These are phyloP conservation scores for Periconia macrospinosa DNA, from an alignment of 2,329 filamentous ascomycete genomes.

Conservation along the genomic window DNA sequence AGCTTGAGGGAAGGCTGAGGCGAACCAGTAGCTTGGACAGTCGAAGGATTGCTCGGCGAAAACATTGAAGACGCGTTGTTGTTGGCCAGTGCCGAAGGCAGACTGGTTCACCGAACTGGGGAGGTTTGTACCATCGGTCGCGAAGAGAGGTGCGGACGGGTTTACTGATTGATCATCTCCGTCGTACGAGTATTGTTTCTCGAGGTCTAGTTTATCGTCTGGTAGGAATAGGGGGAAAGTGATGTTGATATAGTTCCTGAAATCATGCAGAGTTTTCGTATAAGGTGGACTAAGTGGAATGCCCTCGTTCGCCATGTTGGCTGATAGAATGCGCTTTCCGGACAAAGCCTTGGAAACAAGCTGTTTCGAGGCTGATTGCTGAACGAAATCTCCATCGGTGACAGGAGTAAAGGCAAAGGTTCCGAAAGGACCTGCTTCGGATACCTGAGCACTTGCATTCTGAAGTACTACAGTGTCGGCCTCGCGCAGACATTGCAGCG, in stretches of 20 bases:
- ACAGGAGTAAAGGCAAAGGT: constrained; percentile 47
- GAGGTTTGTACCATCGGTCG: constrained; percentile 22
- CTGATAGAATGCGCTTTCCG: constrained; percentile 31
- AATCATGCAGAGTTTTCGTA: constrained; percentile 28
- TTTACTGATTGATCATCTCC: constrained; percentile 26
- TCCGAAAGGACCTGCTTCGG: constrained; percentile 40
- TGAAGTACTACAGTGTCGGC: constrained; percentile 27
- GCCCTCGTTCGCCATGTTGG: constrained; percentile 45
- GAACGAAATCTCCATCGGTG: constrained; percentile 45
- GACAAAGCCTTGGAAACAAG: constrained; percentile 26
- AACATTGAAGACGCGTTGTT: constrained; percentile 45
- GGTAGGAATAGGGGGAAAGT: constrained; percentile 42
- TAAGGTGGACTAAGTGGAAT: constrained; percentile 39
- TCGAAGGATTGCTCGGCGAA: constrained; percentile 51
- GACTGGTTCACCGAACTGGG: constrained; percentile 34
- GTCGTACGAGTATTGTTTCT: constrained; percentile 31
- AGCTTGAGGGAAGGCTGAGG: constrained; percentile 35
- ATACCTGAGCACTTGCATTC: constrained; percentile 33
- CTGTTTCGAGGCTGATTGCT: constrained; percentile 35
- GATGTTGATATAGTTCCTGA: constrained; percentile 29
- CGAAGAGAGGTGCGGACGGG: constrained; percentile 25
- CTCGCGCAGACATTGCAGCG: constrained; percentile 29
- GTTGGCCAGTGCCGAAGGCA: constrained; percentile 32
- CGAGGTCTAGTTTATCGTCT: constrained; percentile 25
- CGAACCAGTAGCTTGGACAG: constrained; percentile 46